Evolutionary conservation across 805 yeast species (phyloP), one percentile per base, ranked within the genome.

Genomic region (Aciculoconidium aculeatum): DNA sequence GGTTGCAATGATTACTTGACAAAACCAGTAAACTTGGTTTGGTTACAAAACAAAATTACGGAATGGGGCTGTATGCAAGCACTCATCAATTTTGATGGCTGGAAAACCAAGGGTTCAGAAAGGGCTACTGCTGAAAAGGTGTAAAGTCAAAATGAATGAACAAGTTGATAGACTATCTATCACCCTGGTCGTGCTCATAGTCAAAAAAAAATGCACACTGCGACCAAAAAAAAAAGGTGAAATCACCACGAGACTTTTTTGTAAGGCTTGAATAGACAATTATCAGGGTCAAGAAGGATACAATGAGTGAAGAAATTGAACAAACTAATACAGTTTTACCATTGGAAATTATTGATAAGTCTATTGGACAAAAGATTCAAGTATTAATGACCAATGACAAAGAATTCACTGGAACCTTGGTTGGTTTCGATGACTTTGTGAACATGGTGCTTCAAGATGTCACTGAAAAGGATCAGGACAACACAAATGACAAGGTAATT

Each of bases 31-130:
- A 90, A 87, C 44, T 65, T 90, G 42, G 84, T 77, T 27, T 92
- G 99, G 99, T 65, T 92, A 26, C 84, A 87, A 46, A 85, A 84
- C 49, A 92, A 92, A 57, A 83, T 92, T 30, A 81, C 87, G 1
- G 96, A 90, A 55, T 92, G 97, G 97, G 97, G 98, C 1, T 90
- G 97, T 55, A 90, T 90, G 97, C 98, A 90, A 58, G 96, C 96
- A 1, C 61, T 90, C 28, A 88, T 90, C 52, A 94, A 90, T 56
- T 90, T 82, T 54, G 96, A 92, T 51, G 90, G 94, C 21, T 92
- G 96, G 94, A 76, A 72, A 30, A 41, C 34, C 11, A 54, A 49
- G 23, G 35, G 42, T n/a, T 12, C 23, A 17, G 14, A 23, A 9
- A 25, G 29, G 19, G 4, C 15, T 11, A 30, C 18, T 8, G 24